Base-by-base conservation (phyloP, 2,329 filamentous ascomycete genomes). In the Trichoderma asperellum region DNA sequence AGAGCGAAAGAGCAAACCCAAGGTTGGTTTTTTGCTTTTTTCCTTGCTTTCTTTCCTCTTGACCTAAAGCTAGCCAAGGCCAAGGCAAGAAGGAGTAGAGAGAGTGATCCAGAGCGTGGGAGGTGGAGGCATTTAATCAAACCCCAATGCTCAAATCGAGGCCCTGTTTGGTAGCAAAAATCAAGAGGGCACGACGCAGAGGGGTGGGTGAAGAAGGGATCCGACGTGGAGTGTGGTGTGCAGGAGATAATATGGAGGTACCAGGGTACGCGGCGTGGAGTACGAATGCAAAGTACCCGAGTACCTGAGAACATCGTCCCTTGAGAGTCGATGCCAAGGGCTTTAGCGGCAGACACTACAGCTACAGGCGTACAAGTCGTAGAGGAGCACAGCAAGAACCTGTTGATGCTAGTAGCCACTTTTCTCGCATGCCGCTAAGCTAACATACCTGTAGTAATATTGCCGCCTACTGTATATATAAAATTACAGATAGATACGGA, bases 71-170 rank as follows among this genome's bases (percentile, higher is more conserved):
- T 8, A 40, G 29, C 64, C 63, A 70, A 67, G 35, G 29, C 64
- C 63, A 68, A 59, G n/a, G 52, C 64, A 68, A 18, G 32, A 70
- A 68, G 18, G 40, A 70, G 37, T 21, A 61, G 64, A 56, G 35
- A 40, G 52, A 70, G 18, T 40, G 68, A 49, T 47, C 5, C 16
- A 59, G n/a, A 60, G 53, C 53, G 63, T 43, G 68, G 63, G 64
- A 68, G 68, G 68, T 68, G 68, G 68, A 70, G 68, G 68, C 63
- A 70, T 70, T 69, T 68, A 70, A 70, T 70, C 68, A 69, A 60
- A 70, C 58, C 62, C 64, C 21, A 34, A 60, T 24, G 52, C 49
- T 7, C 18, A 69, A 34, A 69, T 60, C 43, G 57, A 68, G 43
- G 57, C 43, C 10, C 12, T 32, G 18, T 32, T 29, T 59, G 35